Evolutionary conservation across 192 early-diverging fungal genomes (phyloP), one percentile per base, ranked within the genome.

Genomic region (Phycomyces nitens): DNA sequence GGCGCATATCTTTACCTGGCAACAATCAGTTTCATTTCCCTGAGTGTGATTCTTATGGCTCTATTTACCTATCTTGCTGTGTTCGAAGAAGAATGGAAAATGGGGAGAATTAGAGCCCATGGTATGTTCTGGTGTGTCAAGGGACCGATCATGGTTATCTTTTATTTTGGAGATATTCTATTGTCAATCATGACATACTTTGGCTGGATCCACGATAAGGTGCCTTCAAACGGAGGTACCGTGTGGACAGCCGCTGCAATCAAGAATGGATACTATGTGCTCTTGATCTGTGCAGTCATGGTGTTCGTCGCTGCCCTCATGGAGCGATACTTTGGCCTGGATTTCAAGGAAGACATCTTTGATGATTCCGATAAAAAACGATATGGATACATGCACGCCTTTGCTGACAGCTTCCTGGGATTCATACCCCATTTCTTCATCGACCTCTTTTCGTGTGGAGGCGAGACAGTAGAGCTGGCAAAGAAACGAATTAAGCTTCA

Each of bases 71-170:
- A 70, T 50, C 42, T 75, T 0, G 43, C 73, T 20, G 53, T 75
- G 3, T 75, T 59, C 23, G 9, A 52, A 27, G 54, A 64, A 11
- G 64, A 75, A 65, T 75, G 73, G 73, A 64, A 70, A 50, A 20
- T 39, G 14, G 73, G 58, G 18, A 20, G 24, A 3, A 65, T 66
- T 12, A 39, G 50, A 0, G 73, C 73, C 0, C 73, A 75, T 26
- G 68, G 62, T 14, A 58, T 71, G 62, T 71, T 71, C 52, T 75
- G 73, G 73, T 75, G 73, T 60, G 73, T 75, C 59, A 75, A 75
- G 53, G 68, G 64, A 14, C 73, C 73, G 0, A 75, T 75, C 18
- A 70, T 70, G 73, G 59, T 66, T 3, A 70, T 75, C 27, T 75
- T 75, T 21, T 75, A 70, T 43, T 55, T 75, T 55, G 73, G 69